Base-by-base conservation (phyloP, 176 grass and related monocot genomes). In the Otatea glauca region DNA sequence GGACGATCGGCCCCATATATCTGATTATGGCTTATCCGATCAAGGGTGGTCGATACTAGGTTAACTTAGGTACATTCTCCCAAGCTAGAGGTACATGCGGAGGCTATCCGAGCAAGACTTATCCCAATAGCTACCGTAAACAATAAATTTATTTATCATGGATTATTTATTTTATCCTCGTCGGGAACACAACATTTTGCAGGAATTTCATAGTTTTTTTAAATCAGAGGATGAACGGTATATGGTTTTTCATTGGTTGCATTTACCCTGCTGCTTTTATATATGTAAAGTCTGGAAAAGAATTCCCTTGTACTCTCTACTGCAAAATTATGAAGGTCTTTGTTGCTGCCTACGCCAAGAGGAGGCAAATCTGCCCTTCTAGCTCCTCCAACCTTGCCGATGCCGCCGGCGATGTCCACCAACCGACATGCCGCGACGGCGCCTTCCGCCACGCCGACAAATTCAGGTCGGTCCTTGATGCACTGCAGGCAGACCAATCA, bases 321-420 rank as follows among this genome's bases (percentile, higher is more conserved):
- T 47, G 5, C 21, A 70, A 70, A 70, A 71, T 69, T 58, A 15
- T 81, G 25, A 75, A 91, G 88, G 92, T 91, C 5, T 80, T 91
- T 65, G 86, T 88, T 32, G 88, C 88, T 83, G 88, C 92, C 20
- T 85, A 88, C 43, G 83, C 74, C 35, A 93, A 93, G 61, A 93
- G 92, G 67, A 93, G 90, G 82, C 88, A 91, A 66, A 71, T 88
- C 38, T 91, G 92, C 74, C 88, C 86, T 71, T 88, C 86, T 18
- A 85, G 71, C 49, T 65, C 75, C 61, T 69, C 81, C 60, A 82
- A 42, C 25, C 82, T 45, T 69, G 42, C 56, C 25, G 23, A 17
- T 56, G 76, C 38, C 16, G 42, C 54, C 74, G 54, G 43, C 44
- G 24, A 49, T n/a, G 6, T n/a, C 29, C 63, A 27, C 7, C 72